Conservation (phyloP, 768 basidiomycete species). For the Neoboletus magnificus region DNA sequence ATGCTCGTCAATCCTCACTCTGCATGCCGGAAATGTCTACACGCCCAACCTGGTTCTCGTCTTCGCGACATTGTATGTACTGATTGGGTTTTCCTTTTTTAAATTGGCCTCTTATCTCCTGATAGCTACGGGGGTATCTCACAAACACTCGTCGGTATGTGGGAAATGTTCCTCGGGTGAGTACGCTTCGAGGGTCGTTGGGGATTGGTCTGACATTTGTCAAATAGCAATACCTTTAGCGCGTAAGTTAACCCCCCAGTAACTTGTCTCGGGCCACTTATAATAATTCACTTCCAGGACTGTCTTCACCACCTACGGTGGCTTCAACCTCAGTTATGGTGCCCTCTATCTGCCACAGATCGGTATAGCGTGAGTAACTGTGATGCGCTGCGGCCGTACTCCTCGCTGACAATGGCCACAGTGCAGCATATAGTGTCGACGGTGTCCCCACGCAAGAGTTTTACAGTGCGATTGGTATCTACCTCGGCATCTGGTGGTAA, state of each 20-base stretch:
- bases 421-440: no score
- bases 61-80: slow-evolving; percentile 27
- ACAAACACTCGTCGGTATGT: slow-evolving; percentile 30
- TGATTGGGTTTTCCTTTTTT: neutral
- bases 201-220: slow-evolving; percentile 7
- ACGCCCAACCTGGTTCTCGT: slow-evolving; percentile 27
- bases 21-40: slow-evolving; percentile 17
- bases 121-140: slow-evolving; percentile 31
- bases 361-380: slow-evolving; percentile 22
- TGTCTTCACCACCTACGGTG: no score
- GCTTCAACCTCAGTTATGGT: no score
- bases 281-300: slow-evolving; percentile 8
- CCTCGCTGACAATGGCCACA: neutral
- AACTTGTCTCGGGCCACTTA: neutral
- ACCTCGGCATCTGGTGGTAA: no score
- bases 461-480: no score
- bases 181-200: neutral
- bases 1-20: slow-evolving; percentile 28
- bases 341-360: no score
- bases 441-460: no score
- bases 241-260: slow-evolving; percentile 15
- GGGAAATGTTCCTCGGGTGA: slow-evolving; percentile 32
- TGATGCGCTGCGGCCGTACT: no score
- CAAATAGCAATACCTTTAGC: slow-evolving; percentile 24
- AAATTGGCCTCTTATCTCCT: neutral